Percentiles rank a stretch among this genome's conserved stretches.
phyloP scores from a whole-genome alignment of 208 protist genomes.

The Histomonas meleagridis region DNA sequence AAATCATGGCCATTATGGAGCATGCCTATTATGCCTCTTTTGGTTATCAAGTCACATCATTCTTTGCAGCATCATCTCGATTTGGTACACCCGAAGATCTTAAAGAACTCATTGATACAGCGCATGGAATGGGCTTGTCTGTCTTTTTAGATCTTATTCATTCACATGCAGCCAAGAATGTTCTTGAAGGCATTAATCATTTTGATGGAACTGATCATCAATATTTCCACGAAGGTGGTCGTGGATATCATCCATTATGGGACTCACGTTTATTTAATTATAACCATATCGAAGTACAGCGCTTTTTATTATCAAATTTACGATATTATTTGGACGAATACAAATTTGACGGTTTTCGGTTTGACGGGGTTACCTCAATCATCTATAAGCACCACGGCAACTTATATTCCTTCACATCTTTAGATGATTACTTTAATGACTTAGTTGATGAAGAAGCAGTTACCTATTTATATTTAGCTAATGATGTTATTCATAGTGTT shows the following conservation, averaged over 20 bases:
- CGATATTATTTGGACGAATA: conserved; percentile 53
- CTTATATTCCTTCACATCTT: conserved; percentile 37
- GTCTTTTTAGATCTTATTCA: conserved; percentile 73
- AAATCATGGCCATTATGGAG: conserved; percentile 70
- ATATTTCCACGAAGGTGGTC: conserved; percentile 56
- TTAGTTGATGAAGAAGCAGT: conserved; percentile 60
- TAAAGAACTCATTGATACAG: conserved; percentile 64
- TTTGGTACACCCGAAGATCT: conserved; percentile 62
- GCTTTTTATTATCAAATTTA: conserved; percentile 50
- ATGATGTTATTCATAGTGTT: conserved; percentile 43
- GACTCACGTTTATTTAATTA: conserved; percentile 70
- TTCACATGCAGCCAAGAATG: conserved; percentile 43
- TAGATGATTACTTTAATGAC: conserved; percentile 64
- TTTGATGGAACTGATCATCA: conserved; percentile 63
- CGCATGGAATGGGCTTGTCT: conserved; percentile 56
- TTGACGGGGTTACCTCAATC: conserved; percentile 76
- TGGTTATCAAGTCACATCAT: conserved; percentile 72
- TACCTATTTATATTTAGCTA: conserved; percentile 61
- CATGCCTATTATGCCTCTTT: conserved; percentile 76
- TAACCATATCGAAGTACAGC: conserved; percentile 60
- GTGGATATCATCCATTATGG: conserved; percentile 53
- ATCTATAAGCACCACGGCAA: conserved; percentile 67
- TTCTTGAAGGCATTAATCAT: conserved; percentile 62
- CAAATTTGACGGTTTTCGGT: conserved; percentile 73
- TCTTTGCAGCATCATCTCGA: conserved; percentile 64